These are phyloP conservation scores for Hippophae rhamnoides DNA, from an alignment of 306 rosid genomes.

Conservation along the genomic window DNA sequence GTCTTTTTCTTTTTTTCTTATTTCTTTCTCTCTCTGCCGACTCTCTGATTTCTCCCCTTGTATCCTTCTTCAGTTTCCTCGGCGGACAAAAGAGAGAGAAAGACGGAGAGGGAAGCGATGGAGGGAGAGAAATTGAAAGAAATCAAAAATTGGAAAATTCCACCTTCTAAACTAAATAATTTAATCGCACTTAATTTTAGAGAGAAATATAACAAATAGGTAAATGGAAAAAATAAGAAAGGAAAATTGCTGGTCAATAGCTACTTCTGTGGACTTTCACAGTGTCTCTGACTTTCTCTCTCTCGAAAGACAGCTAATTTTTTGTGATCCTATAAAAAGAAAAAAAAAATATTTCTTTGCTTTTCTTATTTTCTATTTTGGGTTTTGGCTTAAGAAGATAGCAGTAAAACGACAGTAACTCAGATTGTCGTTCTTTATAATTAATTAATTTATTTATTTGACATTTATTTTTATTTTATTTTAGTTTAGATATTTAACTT, in stretches of 20 bases:
- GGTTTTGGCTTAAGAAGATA: no score
- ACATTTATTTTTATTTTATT: no score
- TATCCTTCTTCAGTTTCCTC: constrained; percentile 15
- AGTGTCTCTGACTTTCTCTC: background rate
- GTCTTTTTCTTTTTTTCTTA: constrained; percentile 1
- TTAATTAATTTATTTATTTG: no score
- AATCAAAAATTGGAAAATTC: background rate
- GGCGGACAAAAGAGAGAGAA: constrained; percentile 35
- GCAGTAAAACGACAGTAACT: no score
- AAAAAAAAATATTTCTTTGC: background rate
- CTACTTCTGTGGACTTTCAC: constrained; percentile 5
- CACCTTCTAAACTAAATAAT: background rate
- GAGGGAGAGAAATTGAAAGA: constrained; percentile 4
- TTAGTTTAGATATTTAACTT: no score
- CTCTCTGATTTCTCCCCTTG: background rate
- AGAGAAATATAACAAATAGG: constrained; percentile 10
- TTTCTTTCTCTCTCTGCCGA: constrained; percentile 4
- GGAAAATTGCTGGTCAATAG: constrained; percentile 9
- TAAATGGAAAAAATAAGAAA: constrained; percentile 3
- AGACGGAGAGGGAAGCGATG: constrained; percentile 17
- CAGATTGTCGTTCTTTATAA: no score
- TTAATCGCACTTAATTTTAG: background rate
- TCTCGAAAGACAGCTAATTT: background rate
- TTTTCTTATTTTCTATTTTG: background rate
- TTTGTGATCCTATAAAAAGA: background rate